Evolutionary conservation across 805 yeast genomes (phyloP).

Genomic region (Sungouiella thailandica): DNA sequence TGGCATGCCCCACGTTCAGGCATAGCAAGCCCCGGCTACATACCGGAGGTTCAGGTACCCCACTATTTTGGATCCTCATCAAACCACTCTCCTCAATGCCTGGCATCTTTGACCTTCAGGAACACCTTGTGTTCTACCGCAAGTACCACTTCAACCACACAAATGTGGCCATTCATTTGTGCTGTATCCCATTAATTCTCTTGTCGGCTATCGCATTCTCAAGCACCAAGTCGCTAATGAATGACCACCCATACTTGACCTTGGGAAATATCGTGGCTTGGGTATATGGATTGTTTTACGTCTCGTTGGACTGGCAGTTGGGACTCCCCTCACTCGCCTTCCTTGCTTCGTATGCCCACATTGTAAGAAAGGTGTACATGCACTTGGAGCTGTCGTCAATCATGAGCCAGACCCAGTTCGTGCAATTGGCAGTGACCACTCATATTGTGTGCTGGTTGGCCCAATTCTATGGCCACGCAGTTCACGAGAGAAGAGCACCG

Average conservation of each 20-base stretch:
- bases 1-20: too few species aligned
- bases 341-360: slow-evolving; percentile 19
- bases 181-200: slow-evolving; percentile 77
- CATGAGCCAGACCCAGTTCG: slow-evolving; percentile 16
- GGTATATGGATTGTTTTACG: slow-evolving; percentile 54
- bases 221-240: slow-evolving; percentile 19
- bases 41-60: too few species aligned
- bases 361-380: slow-evolving; percentile 18
- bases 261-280: slow-evolving; percentile 43
- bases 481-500: slow-evolving; percentile 77
- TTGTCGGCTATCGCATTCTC: slow-evolving; percentile 39
- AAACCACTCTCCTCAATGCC: too few species aligned
- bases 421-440: slow-evolving; percentile 28
- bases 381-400: slow-evolving; percentile 4
- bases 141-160: slow-evolving; percentile 34
- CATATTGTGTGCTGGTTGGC: slow-evolving; percentile 67
- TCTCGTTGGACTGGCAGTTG: slow-evolving; percentile 45
- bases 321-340: slow-evolving; percentile 29
- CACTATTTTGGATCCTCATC: too few species aligned
- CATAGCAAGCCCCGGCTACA: too few species aligned
- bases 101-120: slow-evolving; percentile 32
- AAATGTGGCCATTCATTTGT: slow-evolving; percentile 72
- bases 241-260: slow-evolving; percentile 30
- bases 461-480: slow-evolving; percentile 86
- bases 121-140: slow-evolving; percentile 35